Evolutionary conservation across 164 flowering plant genomes (phyloP), one percentile per base, ranked within the genome.

Genomic region (Magnolia sinica): DNA sequence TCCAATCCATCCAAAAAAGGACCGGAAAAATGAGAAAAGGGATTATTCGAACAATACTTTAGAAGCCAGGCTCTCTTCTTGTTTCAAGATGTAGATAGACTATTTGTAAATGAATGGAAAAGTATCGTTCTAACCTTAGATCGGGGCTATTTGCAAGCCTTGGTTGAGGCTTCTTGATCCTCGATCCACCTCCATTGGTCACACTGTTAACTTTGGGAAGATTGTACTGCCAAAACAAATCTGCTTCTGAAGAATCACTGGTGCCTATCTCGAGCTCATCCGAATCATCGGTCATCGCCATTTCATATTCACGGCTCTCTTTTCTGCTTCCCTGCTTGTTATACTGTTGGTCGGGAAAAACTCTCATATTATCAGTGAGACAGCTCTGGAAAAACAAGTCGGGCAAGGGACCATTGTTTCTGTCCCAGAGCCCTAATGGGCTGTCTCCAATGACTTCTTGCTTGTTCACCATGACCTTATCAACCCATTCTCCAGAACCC

Each of bases 381-480:
- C 86, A 89, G 73, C 89, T 87, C 78, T 87, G 94, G 82, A 84
- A 87, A 29, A 88, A 87, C 27, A 52, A 81, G 23, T 86, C 90
- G 10, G 88, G 76, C 67, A 82, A 67, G 61, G 79, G 77, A 70
- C 83, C 82, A 72, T 86, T 88, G 23, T 88, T 90, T 76, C 87
- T 84, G 74, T 80, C 89, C 91, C 91, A 88, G 45, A 85, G 79
- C n/a, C 73, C 55, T 45, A 83, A 68, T 20, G 85, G 80, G 31
- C 83, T 86, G 63, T 77, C 89, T 68, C 79, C 77, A 37, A 73
- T 45, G n/a, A 72, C 76, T 31, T 91, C 98, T 84, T 81, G 94
- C 82, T 88, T 90, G 89, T 95, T 93, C 71, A 95, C 97, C 97
- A 95, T 93, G 55, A 95, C 91, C 83, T 95, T 95, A 73, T 95